Evolutionary conservation across 2,329 filamentous ascomycete genomes (phyloP).

Genomic region (Aspergillus flavus): DNA sequence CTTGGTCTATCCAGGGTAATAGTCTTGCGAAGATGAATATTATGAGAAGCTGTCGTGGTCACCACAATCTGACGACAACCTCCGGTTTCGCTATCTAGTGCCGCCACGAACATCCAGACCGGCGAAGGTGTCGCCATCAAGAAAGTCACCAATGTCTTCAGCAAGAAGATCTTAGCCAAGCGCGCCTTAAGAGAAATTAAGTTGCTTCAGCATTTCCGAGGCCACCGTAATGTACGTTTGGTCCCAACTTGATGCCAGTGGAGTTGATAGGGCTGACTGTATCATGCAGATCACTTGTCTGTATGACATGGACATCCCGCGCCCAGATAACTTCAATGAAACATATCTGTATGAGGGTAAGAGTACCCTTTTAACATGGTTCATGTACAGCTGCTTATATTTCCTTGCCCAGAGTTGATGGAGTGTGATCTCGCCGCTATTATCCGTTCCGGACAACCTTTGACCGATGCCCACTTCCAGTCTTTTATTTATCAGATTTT

Average conservation of each 20-base stretch:
- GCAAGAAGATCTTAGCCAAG: slow-evolving; percentile 99
- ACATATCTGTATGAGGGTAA: slow-evolving; percentile 97
- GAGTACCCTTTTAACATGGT: slow-evolving; percentile 27
- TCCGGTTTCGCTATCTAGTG: slow-evolving; percentile 56
- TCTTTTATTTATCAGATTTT: slow-evolving; percentile 99
- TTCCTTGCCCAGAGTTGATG: slow-evolving; percentile 77
- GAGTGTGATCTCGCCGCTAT: slow-evolving; percentile 98
- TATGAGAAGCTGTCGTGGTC: background rate
- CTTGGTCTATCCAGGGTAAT: background rate
- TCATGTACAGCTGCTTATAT: slow-evolving; percentile 9
- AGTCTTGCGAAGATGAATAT: background rate
- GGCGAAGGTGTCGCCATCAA: slow-evolving; percentile 97
- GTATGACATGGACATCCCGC: slow-evolving; percentile 99
- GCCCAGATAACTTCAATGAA: slow-evolving; percentile 98
- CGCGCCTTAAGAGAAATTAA: slow-evolving; percentile 97
- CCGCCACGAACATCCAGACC: slow-evolving; percentile 87
- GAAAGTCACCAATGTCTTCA: slow-evolving; percentile 99
- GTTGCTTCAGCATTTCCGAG: slow-evolving; percentile 94
- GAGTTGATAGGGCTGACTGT: slow-evolving; percentile 39
- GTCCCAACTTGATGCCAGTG: slow-evolving; percentile 1
- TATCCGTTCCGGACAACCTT: slow-evolving; percentile 92
- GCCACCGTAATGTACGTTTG: slow-evolving; percentile 74
- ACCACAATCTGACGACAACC: slow-evolving; percentile 19
- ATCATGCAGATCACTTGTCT: slow-evolving; percentile 84
- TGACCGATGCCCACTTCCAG: slow-evolving; percentile 98